phyloP scores from a whole-genome alignment of 148 eudicot species.

The Suaeda aralocaspica region DNA sequence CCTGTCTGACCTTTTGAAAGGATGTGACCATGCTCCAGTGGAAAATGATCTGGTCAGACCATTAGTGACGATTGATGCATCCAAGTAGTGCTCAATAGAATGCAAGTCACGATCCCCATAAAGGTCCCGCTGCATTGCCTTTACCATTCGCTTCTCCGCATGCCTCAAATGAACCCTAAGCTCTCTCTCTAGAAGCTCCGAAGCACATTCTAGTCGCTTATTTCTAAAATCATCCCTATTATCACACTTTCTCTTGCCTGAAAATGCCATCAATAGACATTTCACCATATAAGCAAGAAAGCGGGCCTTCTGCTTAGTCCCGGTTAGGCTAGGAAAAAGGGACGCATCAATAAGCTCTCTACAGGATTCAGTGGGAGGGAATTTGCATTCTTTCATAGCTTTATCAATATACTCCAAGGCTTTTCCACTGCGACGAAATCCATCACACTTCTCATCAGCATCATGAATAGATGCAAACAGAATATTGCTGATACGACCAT shows the following conservation, averaged over 20 bases:
- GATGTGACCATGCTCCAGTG: slow-evolving; percentile 83
- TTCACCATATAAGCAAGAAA: slow-evolving; percentile 89
- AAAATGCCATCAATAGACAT: slow-evolving; percentile 60
- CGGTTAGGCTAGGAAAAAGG: slow-evolving; percentile 61
- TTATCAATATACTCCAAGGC: slow-evolving; percentile 46
- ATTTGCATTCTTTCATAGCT: slow-evolving; percentile 42
- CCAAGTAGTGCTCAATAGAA: slow-evolving; percentile 66
- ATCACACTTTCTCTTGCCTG: slow-evolving; percentile 75
- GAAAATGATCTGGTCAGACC: slow-evolving; percentile 91
- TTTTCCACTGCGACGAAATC: slow-evolving; percentile 41
- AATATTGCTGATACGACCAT: slow-evolving; percentile 57
- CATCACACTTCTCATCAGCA: slow-evolving; percentile 66
- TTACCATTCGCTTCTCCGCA: slow-evolving; percentile 90
- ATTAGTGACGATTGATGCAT: slow-evolving; percentile 82
- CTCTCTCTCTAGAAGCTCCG: slow-evolving; percentile 81
- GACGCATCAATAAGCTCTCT: slow-evolving; percentile 39
- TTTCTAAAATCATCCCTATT: slow-evolving; percentile 88
- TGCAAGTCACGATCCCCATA: slow-evolving; percentile 61
- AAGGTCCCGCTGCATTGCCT: slow-evolving; percentile 83
- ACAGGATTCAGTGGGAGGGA: slow-evolving; percentile 65
- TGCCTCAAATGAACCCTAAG: slow-evolving; percentile 73
- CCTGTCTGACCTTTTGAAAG: slow-evolving; percentile 67
- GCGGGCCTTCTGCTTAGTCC: slow-evolving; percentile 63
- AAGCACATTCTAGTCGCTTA: slow-evolving; percentile 79
- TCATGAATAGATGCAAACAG: slow-evolving; percentile 77